Percentiles rank a stretch among this genome's conserved stretches.
Conservation (phyloP, 1,284 basidiomycete genomes). For the Ustilago esculenta region DNA sequence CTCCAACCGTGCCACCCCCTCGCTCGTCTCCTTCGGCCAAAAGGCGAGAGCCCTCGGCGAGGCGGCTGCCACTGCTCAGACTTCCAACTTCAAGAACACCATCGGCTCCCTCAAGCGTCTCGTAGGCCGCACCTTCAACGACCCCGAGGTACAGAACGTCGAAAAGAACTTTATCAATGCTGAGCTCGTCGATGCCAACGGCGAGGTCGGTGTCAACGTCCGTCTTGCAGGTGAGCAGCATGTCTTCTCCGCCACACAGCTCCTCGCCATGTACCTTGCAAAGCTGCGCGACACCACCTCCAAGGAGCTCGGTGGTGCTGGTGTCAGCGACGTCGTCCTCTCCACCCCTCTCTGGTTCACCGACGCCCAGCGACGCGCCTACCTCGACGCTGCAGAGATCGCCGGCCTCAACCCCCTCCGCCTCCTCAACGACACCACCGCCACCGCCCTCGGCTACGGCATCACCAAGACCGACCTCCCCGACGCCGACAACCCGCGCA, state of each 20-base stretch:
- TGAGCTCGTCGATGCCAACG: conserved; percentile 64
- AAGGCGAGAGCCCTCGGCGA: conserved; percentile 66
- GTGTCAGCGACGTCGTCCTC: conserved; percentile 65
- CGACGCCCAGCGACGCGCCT: conserved; percentile 63
- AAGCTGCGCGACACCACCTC: conserved; percentile 65
- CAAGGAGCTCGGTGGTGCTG: conserved; percentile 61
- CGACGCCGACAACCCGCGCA: conserved; percentile 63
- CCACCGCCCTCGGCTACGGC: conserved; percentile 65
- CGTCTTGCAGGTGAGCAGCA: conserved; percentile 63
- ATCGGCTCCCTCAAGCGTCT: conserved; percentile 66
- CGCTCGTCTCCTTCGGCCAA: conserved; percentile 65
- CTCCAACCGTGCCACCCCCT: conserved; percentile 65
- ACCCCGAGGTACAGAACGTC: conserved; percentile 60
- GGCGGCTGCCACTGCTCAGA: conserved; percentile 64
- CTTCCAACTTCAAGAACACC: conserved; percentile 67
- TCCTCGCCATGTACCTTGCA: conserved; percentile 66
- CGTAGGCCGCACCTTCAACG: conserved; percentile 61
- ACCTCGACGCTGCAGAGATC: conserved; percentile 65
- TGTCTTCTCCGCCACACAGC: conserved; percentile 64
- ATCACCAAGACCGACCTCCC: conserved; percentile 67
- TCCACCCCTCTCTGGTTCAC: conserved; percentile 66
- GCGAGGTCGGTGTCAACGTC: conserved; percentile 66
- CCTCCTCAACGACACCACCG: conserved; percentile 66
- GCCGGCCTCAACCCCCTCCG: conserved; percentile 66
- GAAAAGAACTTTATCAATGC: conserved; percentile 66